Evolutionary conservation across 805 yeast species (phyloP), one percentile per base, ranked within the genome.

Genomic region (Saccharomyces paradoxus): DNA sequence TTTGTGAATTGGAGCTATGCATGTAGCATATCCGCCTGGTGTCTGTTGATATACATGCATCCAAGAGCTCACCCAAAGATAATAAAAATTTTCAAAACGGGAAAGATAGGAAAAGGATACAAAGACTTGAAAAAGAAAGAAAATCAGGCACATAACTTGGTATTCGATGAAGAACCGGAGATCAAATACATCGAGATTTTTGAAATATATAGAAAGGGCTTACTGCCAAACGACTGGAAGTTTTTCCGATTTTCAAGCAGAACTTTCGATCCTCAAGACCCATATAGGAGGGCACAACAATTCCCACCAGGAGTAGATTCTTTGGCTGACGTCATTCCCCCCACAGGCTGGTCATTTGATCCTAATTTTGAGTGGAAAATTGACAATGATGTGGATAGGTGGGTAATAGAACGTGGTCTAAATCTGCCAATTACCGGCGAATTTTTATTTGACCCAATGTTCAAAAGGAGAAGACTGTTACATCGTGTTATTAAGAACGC

Each of bases 301-400:
- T 75, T 80, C 10, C 96, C 97, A 0, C 77, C 77, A 1, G 96
- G 96, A 0, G 81, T 81, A 0, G 67, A 72, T 21, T 70, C 71
- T 32, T 64, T 90, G 22, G 71, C 74, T 1, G 81, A 82, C 24
- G 80, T 90, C 0, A 60, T 64, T 28, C 84, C 95, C 1, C 96
- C 96, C 1, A 63, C 63, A 10, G 83, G 82, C 13, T 90, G 97
- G 97, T 74, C 76, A 55, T 90, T 82, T 66, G 84, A 81, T 55
- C 70, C 71, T 28, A 79, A 77, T 28, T 77, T 78, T 48, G 72
- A 74, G 10, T 90, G 97, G 97, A 70, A 69, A 50, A 72, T 83
- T 13, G 96, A 89, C 62, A 60, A 63, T 14, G 67, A 79, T 46
- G 82, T 85, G 0, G 58, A 55, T 0, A 62, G 61, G 2, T 87